Percentiles rank a stretch among this genome's conserved stretches.
Evolutionary conservation across 2,329 filamentous ascomycete genomes (phyloP).

Genomic region (Aspergillaceae sp.): DNA sequence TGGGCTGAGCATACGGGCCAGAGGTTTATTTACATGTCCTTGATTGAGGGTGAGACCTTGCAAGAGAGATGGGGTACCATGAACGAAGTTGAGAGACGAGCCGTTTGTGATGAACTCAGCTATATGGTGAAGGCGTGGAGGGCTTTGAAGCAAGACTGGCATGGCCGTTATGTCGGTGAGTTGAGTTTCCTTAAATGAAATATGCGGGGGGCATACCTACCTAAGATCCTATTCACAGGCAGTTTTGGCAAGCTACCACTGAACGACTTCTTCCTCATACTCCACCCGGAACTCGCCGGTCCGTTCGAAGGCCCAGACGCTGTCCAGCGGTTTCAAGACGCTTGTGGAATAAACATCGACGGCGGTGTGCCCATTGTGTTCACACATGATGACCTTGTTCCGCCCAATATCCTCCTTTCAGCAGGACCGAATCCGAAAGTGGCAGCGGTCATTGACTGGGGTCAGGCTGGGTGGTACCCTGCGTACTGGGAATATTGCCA

Average conservation of each 20-base stretch:
- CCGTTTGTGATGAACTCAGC: conserved; percentile 24
- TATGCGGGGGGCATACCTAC: conserved; percentile 4
- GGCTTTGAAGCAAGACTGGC: conserved; percentile 6
- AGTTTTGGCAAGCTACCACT: conserved; percentile 20
- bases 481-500: conserved; percentile 27
- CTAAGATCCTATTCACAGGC: conserved; percentile 12
- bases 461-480: conserved; percentile 23
- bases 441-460: conserved; percentile 21
- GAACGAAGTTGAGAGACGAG: conserved; percentile 14
- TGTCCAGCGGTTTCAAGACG: conserved; percentile 23
- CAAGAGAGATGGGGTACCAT: conserved; percentile 16
- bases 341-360: conserved; percentile 22
- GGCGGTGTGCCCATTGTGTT: conserved; percentile 14
- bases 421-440: conserved; percentile 15
- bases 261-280: conserved; percentile 23
- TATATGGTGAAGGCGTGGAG: conserved; percentile 16
- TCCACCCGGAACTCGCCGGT: conserved; percentile 13
- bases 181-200: conserved; percentile 2
- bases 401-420: conserved; percentile 17
- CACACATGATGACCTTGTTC: conserved; percentile 13
- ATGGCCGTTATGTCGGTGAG: conserved; percentile 16
- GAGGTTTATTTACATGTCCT: conserved; percentile 19
- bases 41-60: conserved; percentile 15
- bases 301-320: conserved; percentile 24
- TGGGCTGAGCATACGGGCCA: conserved; percentile 16